A percentile compares a stretch with the other conserved stretches of the same genome.
Conservation (phyloP, 1,139 yeast species). For the Scheffersomyces lignicola region DNA sequence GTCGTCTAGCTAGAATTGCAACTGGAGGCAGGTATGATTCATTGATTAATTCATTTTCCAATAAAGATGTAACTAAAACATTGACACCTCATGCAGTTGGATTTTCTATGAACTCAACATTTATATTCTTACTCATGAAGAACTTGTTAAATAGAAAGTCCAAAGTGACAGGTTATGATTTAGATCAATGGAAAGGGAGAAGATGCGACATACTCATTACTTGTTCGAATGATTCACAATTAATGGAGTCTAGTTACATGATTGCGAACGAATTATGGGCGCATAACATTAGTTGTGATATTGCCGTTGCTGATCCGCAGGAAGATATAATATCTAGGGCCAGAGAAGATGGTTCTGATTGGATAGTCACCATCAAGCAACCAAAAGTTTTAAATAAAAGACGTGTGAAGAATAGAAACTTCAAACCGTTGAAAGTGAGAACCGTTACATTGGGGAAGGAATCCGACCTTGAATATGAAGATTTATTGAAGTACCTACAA, state of each 20-base stretch:
- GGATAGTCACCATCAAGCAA: constrained; percentile 77
- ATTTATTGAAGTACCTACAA: constrained; percentile 52
- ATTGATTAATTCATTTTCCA: constrained; percentile 62
- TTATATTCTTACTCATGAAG: constrained; percentile 44
- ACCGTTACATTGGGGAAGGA: constrained; percentile 62
- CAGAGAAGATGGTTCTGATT: constrained; percentile 65
- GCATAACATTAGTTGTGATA: constrained; percentile 68
- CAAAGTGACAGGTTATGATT: constrained; percentile 21
- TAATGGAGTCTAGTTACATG: neutral
- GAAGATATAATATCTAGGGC: constrained; percentile 75
- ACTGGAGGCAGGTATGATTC: constrained; percentile 93
- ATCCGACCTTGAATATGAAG: constrained; percentile 68
- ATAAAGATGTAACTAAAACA: constrained; percentile 26
- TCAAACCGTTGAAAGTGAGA: constrained; percentile 73
- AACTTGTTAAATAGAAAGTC: constrained; percentile 27
- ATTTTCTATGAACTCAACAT: constrained; percentile 57
- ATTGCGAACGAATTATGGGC: constrained; percentile 64
- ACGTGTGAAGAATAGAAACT: constrained; percentile 35
- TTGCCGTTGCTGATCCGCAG: constrained; percentile 44
- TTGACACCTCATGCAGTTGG: constrained; percentile 70
- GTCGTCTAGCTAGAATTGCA: constrained; percentile 54
- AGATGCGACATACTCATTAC: constrained; percentile 84
- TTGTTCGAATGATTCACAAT: constrained; percentile 12
- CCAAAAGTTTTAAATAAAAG: constrained; percentile 31
- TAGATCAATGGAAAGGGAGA: constrained; percentile 28